phyloP scores from a whole-genome alignment of 352 stramenopile genomes.

The Phytophthora kernoviae region DNA sequence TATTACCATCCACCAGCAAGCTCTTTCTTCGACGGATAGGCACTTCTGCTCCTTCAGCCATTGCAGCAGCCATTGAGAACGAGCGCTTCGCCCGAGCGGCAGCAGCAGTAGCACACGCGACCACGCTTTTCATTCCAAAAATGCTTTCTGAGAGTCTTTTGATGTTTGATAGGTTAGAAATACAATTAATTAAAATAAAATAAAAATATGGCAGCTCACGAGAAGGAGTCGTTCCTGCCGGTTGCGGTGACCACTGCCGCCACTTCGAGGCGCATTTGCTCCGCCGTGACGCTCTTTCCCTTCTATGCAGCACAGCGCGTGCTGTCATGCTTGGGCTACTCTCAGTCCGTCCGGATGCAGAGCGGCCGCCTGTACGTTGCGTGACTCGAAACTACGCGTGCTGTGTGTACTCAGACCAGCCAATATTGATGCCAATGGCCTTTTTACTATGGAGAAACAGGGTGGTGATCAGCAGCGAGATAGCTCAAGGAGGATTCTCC shows the following conservation, averaged over 20 bases:
- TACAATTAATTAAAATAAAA: too few relatives aligned
- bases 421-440: too few relatives aligned
- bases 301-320: constrained; percentile 64
- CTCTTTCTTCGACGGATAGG: constrained; percentile 37
- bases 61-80: constrained; percentile 15
- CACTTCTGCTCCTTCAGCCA: constrained; percentile 7
- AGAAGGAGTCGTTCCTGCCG: constrained; percentile 44
- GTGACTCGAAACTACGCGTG: too few relatives aligned
- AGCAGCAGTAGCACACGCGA: background rate
- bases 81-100: constrained; percentile 7
- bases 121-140: too few relatives aligned
- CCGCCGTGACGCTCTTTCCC: constrained; percentile 63
- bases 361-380: constrained; percentile 71
- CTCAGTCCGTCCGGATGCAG: constrained; percentile 65
- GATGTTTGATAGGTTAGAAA: background rate
- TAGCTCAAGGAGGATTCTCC: constrained; percentile 89
- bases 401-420: too few relatives aligned
- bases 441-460: constrained; percentile 27
- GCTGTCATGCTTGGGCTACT: constrained; percentile 76
- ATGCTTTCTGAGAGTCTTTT: too few relatives aligned
- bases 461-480: constrained; percentile 59
- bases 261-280: constrained; percentile 48
- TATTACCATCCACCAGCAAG: constrained; percentile 70
- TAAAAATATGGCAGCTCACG: constrained; percentile 7
- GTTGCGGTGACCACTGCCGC: constrained; percentile 12